phyloP scores from a whole-genome alignment of 495 filamentous ascomycete genomes.

The Xylaria longipes region DNA sequence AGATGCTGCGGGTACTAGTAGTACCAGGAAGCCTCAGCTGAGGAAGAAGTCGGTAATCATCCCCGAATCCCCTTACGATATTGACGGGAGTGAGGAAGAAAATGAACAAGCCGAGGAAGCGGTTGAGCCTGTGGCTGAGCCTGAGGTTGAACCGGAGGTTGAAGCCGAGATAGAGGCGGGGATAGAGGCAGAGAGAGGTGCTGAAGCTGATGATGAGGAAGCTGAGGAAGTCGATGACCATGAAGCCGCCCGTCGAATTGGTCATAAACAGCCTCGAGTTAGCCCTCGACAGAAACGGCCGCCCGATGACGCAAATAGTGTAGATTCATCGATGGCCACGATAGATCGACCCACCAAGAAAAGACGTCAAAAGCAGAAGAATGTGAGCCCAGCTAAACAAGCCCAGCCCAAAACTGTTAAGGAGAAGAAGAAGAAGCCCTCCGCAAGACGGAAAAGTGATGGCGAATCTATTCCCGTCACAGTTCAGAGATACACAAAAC shows the following conservation, averaged over 20 bases:
- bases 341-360: slow-evolving; percentile 40
- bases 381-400: slow-evolving; percentile 46
- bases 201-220: slow-evolving; percentile 25
- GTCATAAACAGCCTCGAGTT: slow-evolving; percentile 46
- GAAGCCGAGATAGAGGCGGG: slow-evolving; percentile 26
- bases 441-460: slow-evolving; percentile 33
- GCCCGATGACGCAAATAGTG: slow-evolving; percentile 7
- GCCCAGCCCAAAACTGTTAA: slow-evolving; percentile 40
- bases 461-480: slow-evolving; percentile 49
- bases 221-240: slow-evolving; percentile 41
- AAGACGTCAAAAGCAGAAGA: slow-evolving; percentile 40
- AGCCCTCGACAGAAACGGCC: slow-evolving; percentile 28
- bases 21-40: slow-evolving; percentile 35
- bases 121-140: neutral
- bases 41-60: slow-evolving; percentile 25
- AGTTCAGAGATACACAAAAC: slow-evolving; percentile 56
- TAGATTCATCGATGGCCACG: slow-evolving; percentile 27
- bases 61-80: slow-evolving; percentile 24
- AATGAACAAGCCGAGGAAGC: slow-evolving; percentile 4
- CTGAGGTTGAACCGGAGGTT: slow-evolving; percentile 8
- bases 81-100: slow-evolving; percentile 22
- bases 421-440: slow-evolving; percentile 32
- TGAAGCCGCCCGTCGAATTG: slow-evolving; percentile 44
- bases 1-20: slow-evolving; percentile 39
- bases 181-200: slow-evolving; percentile 34